A percentile compares a stretch with the other conserved stretches of the same genome.
Evolutionary conservation across 306 rosid genomes (phyloP).

Genomic region (Gynostemma pentaphyllum): DNA sequence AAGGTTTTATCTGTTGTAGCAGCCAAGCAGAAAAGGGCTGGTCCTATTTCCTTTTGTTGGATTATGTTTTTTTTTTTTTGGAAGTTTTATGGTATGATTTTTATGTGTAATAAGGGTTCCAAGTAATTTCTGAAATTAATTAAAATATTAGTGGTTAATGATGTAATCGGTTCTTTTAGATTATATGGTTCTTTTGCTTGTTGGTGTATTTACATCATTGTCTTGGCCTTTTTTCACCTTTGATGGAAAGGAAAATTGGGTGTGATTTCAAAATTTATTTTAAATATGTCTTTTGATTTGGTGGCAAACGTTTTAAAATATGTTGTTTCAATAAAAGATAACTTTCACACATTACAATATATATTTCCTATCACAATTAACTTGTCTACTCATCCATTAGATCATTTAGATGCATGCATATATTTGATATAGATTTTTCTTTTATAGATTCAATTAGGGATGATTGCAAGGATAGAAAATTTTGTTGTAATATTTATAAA

Average conservation of each 20-base stretch:
- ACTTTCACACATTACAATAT: too few species aligned
- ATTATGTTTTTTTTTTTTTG: constrained; percentile 13
- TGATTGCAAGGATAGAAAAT: too few species aligned
- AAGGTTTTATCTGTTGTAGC: too few species aligned
- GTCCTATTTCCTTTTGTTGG: constrained; percentile 13
- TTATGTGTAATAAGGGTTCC: constrained; percentile 36
- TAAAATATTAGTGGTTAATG: constrained; percentile 13
- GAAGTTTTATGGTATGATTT: not conserved
- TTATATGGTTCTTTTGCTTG: constrained; percentile 9
- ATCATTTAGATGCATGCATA: too few species aligned
- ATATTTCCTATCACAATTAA: not conserved
- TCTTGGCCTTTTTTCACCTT: constrained; percentile 8
- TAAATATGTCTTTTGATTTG: not conserved
- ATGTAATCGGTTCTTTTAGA: constrained; percentile 19
- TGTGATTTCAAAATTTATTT: too few species aligned
- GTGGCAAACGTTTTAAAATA: not conserved
- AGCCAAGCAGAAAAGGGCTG: constrained; percentile 4
- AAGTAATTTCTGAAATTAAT: constrained; percentile 13
- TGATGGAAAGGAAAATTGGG: not conserved
- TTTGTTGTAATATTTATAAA: too few species aligned
- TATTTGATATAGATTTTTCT: too few species aligned
- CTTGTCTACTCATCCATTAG: too few species aligned
- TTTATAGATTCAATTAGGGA: too few species aligned
- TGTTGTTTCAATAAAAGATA: not conserved
- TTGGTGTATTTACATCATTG: constrained; percentile 18